A percentile compares a stretch with the other conserved stretches of the same genome.
These are phyloP conservation scores for Quercus wislizeni DNA, from an alignment of 306 rosid genomes.

Conservation along the genomic window DNA sequence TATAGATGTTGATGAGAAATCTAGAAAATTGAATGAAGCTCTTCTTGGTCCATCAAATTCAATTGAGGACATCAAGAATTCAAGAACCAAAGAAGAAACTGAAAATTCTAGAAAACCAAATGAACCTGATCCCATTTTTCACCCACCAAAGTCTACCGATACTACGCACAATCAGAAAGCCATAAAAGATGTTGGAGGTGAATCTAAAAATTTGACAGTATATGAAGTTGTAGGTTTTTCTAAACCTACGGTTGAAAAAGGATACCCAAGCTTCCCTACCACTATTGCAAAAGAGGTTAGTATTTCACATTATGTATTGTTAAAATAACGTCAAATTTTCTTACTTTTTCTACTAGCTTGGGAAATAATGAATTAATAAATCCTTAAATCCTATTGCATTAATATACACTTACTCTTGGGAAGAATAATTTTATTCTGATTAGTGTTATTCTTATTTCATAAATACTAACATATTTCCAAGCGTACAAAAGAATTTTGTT, in stretches of 20 bases:
- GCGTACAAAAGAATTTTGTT: not conserved
- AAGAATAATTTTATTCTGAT: not conserved
- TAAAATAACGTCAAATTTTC: too few species aligned
- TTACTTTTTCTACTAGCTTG: too few species aligned
- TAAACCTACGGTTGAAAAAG: too few species aligned
- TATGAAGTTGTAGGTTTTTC: too few species aligned
- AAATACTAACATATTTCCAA: not conserved
- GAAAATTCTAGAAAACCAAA: not conserved
- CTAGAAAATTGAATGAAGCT: constrained; percentile 18
- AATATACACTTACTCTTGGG: not conserved
- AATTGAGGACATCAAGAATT: not conserved
- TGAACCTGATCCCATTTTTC: not conserved
- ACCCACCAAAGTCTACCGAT: not conserved
- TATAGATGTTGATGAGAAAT: constrained; percentile 11
- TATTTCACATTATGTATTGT: not conserved
- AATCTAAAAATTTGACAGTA: not conserved
- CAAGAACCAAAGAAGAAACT: not conserved
- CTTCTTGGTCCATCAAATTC: not conserved
- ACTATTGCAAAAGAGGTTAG: constrained; percentile 2
- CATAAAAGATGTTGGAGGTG: not conserved
- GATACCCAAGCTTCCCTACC: too few species aligned
- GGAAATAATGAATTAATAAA: too few species aligned
- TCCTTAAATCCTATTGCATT: too few species aligned
- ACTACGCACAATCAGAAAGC: not conserved
- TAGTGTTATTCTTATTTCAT: not conserved